Evolutionary conservation across 495 filamentous ascomycete species (phyloP).

Genomic region (Arthonia radiata): DNA sequence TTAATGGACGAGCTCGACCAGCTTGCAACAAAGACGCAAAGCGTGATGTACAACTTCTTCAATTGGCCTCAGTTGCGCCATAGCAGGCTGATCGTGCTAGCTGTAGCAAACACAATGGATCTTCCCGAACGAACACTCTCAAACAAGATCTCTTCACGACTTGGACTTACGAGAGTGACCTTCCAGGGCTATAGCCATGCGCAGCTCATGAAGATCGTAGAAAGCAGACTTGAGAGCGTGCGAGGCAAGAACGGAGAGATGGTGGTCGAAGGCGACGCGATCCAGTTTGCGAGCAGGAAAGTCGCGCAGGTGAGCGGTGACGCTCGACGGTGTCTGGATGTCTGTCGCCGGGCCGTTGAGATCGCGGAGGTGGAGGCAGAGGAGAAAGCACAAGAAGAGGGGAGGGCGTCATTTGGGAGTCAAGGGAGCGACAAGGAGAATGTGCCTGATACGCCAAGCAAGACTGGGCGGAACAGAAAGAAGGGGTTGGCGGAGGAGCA

Average conservation of each 20-base stretch:
- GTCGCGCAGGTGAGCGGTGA: slow-evolving; percentile 93
- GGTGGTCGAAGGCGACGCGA: slow-evolving; percentile 81
- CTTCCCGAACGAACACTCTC: slow-evolving; percentile 85
- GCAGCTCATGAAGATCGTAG: slow-evolving; percentile 93
- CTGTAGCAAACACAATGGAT: slow-evolving; percentile 99
- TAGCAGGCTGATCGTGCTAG: slow-evolving; percentile 78
- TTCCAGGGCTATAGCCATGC: slow-evolving; percentile 95
- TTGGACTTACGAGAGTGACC: slow-evolving; percentile 70
- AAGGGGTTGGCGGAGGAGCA: slow-evolving; percentile 3
- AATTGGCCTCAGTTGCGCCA: slow-evolving; percentile 94
- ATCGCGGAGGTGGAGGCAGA: slow-evolving; percentile 57
- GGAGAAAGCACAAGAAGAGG: slow-evolving; percentile 9
- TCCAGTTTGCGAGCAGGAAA: slow-evolving; percentile 91
- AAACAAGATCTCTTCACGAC: slow-evolving; percentile 89
- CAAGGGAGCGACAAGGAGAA: no score
- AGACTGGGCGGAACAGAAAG: slow-evolving; percentile 10
- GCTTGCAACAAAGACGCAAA: slow-evolving; percentile 88
- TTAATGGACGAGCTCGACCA: slow-evolving; percentile 99
- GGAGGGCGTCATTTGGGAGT: no score
- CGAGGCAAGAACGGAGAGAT: no score
- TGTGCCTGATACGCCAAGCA: slow-evolving; percentile 21
- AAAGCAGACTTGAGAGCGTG: slow-evolving; percentile 64
- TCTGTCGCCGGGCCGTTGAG: slow-evolving; percentile 87
- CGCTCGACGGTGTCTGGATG: slow-evolving; percentile 76
- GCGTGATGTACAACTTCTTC: slow-evolving; percentile 99